Base-by-base conservation (phyloP, 768 basidiomycete species). In the Rhodotorula sphaerocarpa region DNA sequence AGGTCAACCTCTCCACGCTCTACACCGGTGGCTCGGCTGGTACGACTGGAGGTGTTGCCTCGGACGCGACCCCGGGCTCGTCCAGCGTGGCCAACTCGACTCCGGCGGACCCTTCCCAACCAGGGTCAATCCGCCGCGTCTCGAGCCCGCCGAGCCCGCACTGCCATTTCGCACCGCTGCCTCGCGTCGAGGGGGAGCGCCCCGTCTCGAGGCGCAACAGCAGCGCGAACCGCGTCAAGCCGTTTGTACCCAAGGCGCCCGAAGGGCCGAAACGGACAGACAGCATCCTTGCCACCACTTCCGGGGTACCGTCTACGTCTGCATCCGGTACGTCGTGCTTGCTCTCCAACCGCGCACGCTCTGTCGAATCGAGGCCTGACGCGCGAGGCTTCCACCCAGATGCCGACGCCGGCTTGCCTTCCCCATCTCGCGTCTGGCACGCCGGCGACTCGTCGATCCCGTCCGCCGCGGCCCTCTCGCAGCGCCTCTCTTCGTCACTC, bases 131-230 rank as follows among this genome's bases (percentile, higher is more conserved):
- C 39, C 33, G 31, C 34, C 45, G 46, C 25, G 39, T 45, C 7
- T 10, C 30, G 30, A 58, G 57, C 34, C 64, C 59, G n/a, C 64
- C 66, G 7, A 55, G 47, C 42, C 63, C 61, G 20, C 67, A 68
- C 45, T 68, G 67, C 41, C 62, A 68, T 50, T 68, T 68, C 48
- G 67, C 67, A 10, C 67, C 67, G n/a, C 46, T 68, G 5, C 67
- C 67, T 14, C 64, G 61, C 30, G 52, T 60, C 45, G 67, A 65
- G 27, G 30, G 52, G 15, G 57, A 47, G 12, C 51, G 67, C 3
- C 66, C 66, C 0, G 55, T 51, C 23, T 60, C 62, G 44, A 50
- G 66, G 36, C 16, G 66, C 41, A 68, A 60, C 55, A 57, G 55
- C 42, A 48, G 50, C 12, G 62, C 62, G 14, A 51, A 58, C 21